These are phyloP conservation scores for Stylonectria norvegica DNA, from an alignment of 2,329 filamentous ascomycete genomes.

Conservation along the genomic window DNA sequence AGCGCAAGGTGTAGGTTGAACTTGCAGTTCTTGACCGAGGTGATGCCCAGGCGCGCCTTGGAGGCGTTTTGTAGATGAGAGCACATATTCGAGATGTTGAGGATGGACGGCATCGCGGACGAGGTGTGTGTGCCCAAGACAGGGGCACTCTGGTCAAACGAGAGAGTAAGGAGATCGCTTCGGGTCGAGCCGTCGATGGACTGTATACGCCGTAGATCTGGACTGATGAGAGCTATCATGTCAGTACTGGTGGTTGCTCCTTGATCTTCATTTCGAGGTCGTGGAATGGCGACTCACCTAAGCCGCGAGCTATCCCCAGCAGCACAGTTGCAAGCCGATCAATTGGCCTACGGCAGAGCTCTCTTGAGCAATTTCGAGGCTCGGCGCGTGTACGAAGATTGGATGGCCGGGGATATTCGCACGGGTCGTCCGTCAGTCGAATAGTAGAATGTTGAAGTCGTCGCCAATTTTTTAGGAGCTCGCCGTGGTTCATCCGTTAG, in stretches of 20 bases:
- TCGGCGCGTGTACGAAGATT: conserved; percentile 7
- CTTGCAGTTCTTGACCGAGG: conserved; percentile 76
- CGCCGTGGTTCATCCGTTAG: no score
- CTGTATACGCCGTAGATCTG: no score
- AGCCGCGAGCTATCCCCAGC: conserved; percentile 1
- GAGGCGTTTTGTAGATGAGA: conserved; percentile 89
- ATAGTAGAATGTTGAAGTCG: conserved; percentile 1
- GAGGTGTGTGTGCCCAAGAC: background rate
- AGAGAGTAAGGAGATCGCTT: no score
- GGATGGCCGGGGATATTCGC: conserved; percentile 7
- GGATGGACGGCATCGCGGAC: conserved; percentile 48
- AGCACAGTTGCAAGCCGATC: background rate
- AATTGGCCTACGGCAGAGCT: conserved; percentile 6
- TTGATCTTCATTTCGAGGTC: no score
- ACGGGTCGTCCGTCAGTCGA: conserved; percentile 3
- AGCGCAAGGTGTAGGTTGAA: conserved; percentile 74
- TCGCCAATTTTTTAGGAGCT: conserved; percentile 26
- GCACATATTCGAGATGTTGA: conserved; percentile 74
- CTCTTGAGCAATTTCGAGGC: conserved; percentile 3
- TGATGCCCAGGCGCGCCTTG: conserved; percentile 77
- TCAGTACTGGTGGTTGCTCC: no score
- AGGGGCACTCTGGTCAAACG: background rate
- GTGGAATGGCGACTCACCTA: conserved; percentile 20
- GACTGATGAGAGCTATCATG: no score
- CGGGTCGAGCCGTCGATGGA: no score